Base-by-base conservation (phyloP, 176 grass and related monocot species). In the Cenchrus americanus region DNA sequence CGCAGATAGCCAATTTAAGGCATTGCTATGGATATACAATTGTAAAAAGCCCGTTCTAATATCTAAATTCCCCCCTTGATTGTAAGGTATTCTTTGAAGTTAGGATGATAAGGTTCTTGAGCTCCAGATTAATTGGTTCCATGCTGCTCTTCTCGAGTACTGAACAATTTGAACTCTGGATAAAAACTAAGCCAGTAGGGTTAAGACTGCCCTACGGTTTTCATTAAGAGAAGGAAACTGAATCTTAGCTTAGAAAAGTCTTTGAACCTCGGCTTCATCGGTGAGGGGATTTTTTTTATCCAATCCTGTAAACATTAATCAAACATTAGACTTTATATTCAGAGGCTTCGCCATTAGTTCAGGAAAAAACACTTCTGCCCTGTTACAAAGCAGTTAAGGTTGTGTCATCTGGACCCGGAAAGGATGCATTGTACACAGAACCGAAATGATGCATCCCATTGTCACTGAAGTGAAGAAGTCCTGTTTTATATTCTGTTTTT, bases 1-100 rank as follows among this genome's bases (percentile, higher is more conserved):
- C 13, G 17, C 37, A 63, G 62, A 62, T 85, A 81, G 41, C 52
- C 8, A 77, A 10, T 51, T 76, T 68, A 69, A 8, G 32, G 52
- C 77, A 51, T 76, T 69, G 43, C 22, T 80, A 46, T 46, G 7
- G 8, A 8, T 43, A 1, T 14, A 46, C 46, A 50, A 18, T 5
- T 51, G 4, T 14, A 46, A 55, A 62, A 30, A 46, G 23, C 14
- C 15, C 27, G 21, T 21, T 41, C 42, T 7, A 14, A 50, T 60
- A 5, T 41, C 42, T 7, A 14, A 62, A 59, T 7, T 42, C 21
- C 19, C 2, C 57, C 57, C 57, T 10, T 59, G 21, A 22, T 51
- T 44, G 69, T 13, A 73, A 52, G 15, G 32, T 8, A 54, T 73
- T 43, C 12, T 10, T n/a, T 65, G 44, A 71, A 68, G 23, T 62